These are phyloP conservation scores for Cytospora piceicola DNA, from an alignment of 2,329 filamentous ascomycete genomes.

Conservation along the genomic window DNA sequence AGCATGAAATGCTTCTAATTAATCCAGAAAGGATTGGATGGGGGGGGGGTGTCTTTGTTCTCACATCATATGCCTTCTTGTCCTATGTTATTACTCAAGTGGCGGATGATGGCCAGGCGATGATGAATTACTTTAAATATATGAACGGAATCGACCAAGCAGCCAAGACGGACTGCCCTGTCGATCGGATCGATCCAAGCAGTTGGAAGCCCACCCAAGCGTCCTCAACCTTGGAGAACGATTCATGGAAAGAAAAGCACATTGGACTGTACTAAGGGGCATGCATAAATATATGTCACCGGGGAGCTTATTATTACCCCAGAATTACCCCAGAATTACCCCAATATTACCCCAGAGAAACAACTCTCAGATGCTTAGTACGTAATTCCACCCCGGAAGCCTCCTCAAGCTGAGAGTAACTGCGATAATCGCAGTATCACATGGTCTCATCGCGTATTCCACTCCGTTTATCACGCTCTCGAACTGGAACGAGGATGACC, in stretches of 20 bases:
- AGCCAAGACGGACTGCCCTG: too few species aligned
- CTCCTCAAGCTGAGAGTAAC: conserved; percentile 2
- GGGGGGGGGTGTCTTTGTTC: too few species aligned
- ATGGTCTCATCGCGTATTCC: conserved; percentile 15
- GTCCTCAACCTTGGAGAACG: too few species aligned
- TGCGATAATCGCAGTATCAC: conserved; percentile 7
- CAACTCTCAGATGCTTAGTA: conserved; percentile 23
- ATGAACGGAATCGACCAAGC: too few species aligned
- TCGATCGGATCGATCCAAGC: too few species aligned
- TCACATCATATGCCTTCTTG: too few species aligned
- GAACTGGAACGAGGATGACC: conserved; percentile 6
- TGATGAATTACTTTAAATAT: too few species aligned
- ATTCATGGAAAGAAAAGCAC: neutral
- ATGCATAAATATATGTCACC: conserved; percentile 20
- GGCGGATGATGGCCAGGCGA: too few species aligned
- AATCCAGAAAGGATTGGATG: too few species aligned
- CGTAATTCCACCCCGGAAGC: conserved; percentile 24
- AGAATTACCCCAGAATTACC: conserved; percentile 31
- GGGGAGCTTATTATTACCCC: conserved; percentile 23
- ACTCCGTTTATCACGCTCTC: conserved; percentile 13
- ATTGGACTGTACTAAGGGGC: conserved; percentile 9
- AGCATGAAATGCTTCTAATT: too few species aligned
- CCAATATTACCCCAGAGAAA: conserved; percentile 29
- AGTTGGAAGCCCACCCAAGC: too few species aligned
- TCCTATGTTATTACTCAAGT: too few species aligned